Evolutionary conservation across 2,329 filamentous ascomycete species (phyloP), one percentile per base, ranked within the genome.

Genomic region (Anisogramma anomala): DNA sequence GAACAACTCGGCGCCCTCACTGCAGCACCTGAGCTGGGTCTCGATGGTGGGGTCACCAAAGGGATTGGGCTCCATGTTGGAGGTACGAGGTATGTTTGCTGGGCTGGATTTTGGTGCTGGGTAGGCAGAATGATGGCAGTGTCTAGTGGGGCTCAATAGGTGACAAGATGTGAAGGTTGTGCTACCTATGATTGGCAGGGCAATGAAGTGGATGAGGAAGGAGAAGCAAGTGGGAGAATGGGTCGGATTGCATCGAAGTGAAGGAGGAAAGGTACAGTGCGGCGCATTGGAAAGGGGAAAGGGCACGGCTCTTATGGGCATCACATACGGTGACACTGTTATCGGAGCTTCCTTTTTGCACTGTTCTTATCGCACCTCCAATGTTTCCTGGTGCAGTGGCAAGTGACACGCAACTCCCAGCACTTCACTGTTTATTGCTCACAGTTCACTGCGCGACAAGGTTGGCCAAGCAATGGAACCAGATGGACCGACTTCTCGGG

Each of bases 1-100:
- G 53, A 94, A 89, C 40, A 63, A 66, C 51, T 82, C 74, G 39
- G 84, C 82, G 45, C 79, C 68, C 54, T 73, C 66, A 45, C 65
- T 62, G 8, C 68, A 67, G 48, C 58, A 58, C 48, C 58, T 63
- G 48, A 70, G 58, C 52, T 69, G 58, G 28, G 58, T 64, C 49
- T 70, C 62, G 48, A 58, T 59, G n/a, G 22, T 36, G 3, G 45
- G 45, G 22, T 39, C 15, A 23, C 3, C 9, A 11, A 23, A 7
- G 4, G 9, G 7, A 22, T 5, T 15, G 19, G 20, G 3, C 8
- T n/a, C 31, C 15, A 10, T 36, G 1, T 26, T 25, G 18, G 8
- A 11, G 7, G 25, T 18, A 9, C 18, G n/a, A 4, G 32, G 7
- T 10, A 14, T 15, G 11, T 18, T 32, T 20, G 27, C 6, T 19